These are phyloP conservation scores for Euryodendron excelsum DNA, from an alignment of 148 eudicot species.

Conservation along the genomic window DNA sequence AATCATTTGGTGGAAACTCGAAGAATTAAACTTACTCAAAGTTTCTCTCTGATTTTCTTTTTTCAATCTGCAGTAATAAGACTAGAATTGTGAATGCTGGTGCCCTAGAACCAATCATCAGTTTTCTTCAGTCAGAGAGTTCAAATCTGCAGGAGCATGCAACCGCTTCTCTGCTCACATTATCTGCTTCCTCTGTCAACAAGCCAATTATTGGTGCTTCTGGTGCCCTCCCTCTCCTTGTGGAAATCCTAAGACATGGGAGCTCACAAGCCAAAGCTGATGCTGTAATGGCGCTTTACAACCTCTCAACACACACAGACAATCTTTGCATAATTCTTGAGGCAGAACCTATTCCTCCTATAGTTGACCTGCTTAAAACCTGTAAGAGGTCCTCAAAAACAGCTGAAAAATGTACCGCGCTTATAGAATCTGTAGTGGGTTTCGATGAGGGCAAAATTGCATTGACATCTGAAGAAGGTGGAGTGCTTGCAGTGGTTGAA, in stretches of 20 bases:
- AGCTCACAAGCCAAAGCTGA: conserved; percentile 77
- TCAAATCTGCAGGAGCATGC: conserved; percentile 73
- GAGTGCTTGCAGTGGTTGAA: conserved; percentile 86
- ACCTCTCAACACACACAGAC: conserved; percentile 71
- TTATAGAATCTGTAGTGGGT: conserved; percentile 63
- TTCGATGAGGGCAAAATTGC: conserved; percentile 65
- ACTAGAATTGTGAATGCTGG: conserved; percentile 76
- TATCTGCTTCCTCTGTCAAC: conserved; percentile 79
- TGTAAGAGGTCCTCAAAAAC: conserved; percentile 75
- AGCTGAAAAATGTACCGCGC: conserved; percentile 80
- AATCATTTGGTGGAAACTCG: background rate
- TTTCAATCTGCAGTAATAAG: conserved; percentile 64
- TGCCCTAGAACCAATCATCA: conserved; percentile 71
- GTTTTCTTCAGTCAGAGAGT: conserved; percentile 55
- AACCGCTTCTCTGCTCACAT: conserved; percentile 75
- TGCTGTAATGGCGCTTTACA: conserved; percentile 82
- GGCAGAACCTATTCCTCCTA: conserved; percentile 56
- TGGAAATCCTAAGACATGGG: conserved; percentile 52
- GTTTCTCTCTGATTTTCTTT: conserved; percentile 14
- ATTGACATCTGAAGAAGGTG: conserved; percentile 69
- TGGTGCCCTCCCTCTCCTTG: conserved; percentile 84
- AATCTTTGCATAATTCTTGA: conserved; percentile 50
- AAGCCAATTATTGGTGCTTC: conserved; percentile 70
- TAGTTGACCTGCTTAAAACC: conserved; percentile 59
- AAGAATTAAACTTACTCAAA: background rate